Evolutionary conservation across 2,329 filamentous ascomycete species (phyloP).

Genomic region (Diaporthe aspalathi): DNA sequence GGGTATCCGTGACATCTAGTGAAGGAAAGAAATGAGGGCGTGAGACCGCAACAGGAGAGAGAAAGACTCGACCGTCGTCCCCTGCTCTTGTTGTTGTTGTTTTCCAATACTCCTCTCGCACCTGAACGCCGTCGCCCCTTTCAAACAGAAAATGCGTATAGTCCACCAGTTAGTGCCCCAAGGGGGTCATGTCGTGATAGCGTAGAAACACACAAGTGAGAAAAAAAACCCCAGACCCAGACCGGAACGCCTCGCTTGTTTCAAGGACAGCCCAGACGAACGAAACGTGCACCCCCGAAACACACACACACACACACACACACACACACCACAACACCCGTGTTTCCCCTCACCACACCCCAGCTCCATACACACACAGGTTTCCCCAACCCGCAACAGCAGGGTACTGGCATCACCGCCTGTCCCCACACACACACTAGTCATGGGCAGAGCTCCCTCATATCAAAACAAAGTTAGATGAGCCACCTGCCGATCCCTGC

Average conservation of each 20-base stretch:
- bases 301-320: neutral
- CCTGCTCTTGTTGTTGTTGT: too few species aligned
- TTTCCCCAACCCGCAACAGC: constrained; percentile 8
- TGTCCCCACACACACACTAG: neutral
- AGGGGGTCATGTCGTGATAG: neutral
- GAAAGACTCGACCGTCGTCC: too few species aligned
- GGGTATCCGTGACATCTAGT: constrained; percentile 14
- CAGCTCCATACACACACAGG: neutral
- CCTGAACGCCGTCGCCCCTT: constrained; percentile 8
- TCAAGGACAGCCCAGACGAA: constrained; percentile 24
- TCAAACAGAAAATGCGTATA: neutral
- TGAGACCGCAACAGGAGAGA: neutral
- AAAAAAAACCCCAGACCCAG: neutral
- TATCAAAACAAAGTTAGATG: constrained; percentile 27
- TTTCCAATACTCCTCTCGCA: neutral
- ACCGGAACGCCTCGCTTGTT: constrained; percentile 27
- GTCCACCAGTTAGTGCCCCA: too few species aligned
- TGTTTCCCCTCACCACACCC: neutral
- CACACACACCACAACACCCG: neutral
- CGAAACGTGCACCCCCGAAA: constrained; percentile 17
- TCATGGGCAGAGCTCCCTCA: constrained; percentile 14
- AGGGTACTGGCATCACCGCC: neutral
- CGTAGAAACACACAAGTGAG: neutral
- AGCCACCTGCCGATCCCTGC: neutral
- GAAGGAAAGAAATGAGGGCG: neutral